Evolutionary conservation across 176 grass and related monocot genomes (phyloP), one percentile per base, ranked within the genome.

Genomic region (Paspalum notatum): DNA sequence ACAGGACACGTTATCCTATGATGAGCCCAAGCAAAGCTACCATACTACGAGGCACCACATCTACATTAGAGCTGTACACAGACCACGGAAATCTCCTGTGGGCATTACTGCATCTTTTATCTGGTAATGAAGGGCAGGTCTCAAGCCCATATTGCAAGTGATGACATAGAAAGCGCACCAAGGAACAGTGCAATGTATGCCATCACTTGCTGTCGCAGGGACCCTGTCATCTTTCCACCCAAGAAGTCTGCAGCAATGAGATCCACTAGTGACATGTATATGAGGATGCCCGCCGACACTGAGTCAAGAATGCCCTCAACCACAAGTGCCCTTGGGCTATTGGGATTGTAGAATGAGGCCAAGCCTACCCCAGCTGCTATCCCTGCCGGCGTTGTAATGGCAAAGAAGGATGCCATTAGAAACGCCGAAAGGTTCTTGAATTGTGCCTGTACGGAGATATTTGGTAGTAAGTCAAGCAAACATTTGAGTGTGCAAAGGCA

Each of bases 201-300:
- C 52, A 70, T 81, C 12, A 90, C 76, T 76, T 91, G 92, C 49
- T 93, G 88, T 24, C 84, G 45, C 15, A 54, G 3, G 10, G 67
- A 80, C 14, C 85, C 80, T 9, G 61, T 80, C 84, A 93, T 91
- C 39, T 83, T 89, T 6, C 67, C 82, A 47, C 86, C 76, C 50
- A 98, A 55, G 87, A 98, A 93, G 69, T 98, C 96, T 0, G 90
- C 88, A 0, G 96, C 96, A 6, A 98, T 95, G 72, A 98, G 86
- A 86, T 98, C 96, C 39, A 95, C 96, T 48, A 95, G 84, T 0
- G 88, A 87, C 96, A 93, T 95, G 86, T 98, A 98, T 63, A 98
- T 93, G 57, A 98, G 89, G 26, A 98, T 98, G 51, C 96, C 96
- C 0, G 96, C 92, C 4, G 96, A 98, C 25, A 88, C 74, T 0